These are phyloP conservation scores for Avena sativa DNA, from an alignment of 176 grass and related monocot species.

Conservation along the genomic window DNA sequence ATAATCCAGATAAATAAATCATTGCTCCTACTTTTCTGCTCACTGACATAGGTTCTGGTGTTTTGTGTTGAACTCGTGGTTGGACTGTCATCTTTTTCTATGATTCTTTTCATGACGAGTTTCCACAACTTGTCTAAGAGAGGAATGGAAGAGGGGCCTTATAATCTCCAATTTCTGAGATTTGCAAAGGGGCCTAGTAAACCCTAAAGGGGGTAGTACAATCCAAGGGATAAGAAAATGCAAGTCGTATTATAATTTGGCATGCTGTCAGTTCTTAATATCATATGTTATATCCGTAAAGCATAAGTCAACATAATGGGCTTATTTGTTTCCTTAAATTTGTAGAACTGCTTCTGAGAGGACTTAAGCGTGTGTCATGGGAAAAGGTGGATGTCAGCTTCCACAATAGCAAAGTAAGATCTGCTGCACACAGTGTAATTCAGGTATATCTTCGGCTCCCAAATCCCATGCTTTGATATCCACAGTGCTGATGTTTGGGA, in stretches of 20 bases:
- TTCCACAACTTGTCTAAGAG: background rate
- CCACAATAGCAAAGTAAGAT: slow-evolving; percentile 75
- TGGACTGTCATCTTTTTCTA: slow-evolving; percentile 5
- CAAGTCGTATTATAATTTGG: slow-evolving; percentile 5
- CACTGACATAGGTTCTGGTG: slow-evolving; percentile 26
- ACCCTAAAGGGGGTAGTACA: background rate
- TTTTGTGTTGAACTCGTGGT: slow-evolving; percentile 23
- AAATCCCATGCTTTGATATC: background rate
- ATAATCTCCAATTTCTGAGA: too few relatives aligned
- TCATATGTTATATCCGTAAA: slow-evolving; percentile 21
- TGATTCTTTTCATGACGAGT: background rate
- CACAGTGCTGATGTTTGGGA: slow-evolving; percentile 14
- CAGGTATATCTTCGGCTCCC: slow-evolving; percentile 59
- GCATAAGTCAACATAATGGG: background rate
- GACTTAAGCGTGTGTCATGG: slow-evolving; percentile 83
- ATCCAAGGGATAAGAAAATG: slow-evolving; percentile 21
- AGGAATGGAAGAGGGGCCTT: too few relatives aligned
- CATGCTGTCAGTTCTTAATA: slow-evolving; percentile 20
- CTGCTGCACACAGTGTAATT: slow-evolving; percentile 90
- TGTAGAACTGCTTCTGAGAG: slow-evolving; percentile 81
- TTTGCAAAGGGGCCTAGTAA: too few relatives aligned
- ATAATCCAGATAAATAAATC: slow-evolving; percentile 32
- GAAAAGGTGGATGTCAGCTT: slow-evolving; percentile 98
- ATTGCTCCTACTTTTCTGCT: slow-evolving; percentile 10
- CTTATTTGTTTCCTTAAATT: slow-evolving; percentile 38